A percentile compares a stretch with the other conserved stretches of the same genome.
These are phyloP conservation scores for Phytopythium mirpurense DNA, from an alignment of 352 stramenopile genomes.

Conservation along the genomic window DNA sequence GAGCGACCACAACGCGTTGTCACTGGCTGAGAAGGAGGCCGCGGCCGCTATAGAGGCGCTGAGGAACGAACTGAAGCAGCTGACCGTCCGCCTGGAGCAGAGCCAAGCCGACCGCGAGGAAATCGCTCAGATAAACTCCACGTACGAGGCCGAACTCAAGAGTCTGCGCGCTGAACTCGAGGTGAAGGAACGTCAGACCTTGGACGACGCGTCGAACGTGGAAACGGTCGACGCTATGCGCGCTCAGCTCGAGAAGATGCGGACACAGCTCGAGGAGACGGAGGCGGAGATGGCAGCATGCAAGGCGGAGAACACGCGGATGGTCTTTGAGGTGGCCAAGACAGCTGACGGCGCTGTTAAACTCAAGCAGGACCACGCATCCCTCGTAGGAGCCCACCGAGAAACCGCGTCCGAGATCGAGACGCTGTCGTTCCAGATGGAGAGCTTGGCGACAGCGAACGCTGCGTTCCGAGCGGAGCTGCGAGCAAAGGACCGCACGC, in stretches of 20 bases:
- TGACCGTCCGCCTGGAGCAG: slow-evolving; percentile 7
- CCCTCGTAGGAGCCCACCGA: slow-evolving; percentile 25
- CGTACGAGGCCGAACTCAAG: not conserved
- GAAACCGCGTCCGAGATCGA: slow-evolving; percentile 31
- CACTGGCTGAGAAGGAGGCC: not conserved
- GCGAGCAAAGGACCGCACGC: slow-evolving; percentile 18
- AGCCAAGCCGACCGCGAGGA: slow-evolving; percentile 4
- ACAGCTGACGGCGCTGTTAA: slow-evolving; percentile 52
- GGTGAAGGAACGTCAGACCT: not conserved
- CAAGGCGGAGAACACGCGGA: slow-evolving; percentile 68
- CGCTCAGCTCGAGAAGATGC: slow-evolving; percentile 19
- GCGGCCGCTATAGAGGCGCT: slow-evolving; percentile 3
- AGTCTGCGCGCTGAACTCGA: not conserved
- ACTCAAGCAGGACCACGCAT: slow-evolving; percentile 58
- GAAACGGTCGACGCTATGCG: slow-evolving; percentile 18
- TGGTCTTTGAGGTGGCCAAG: slow-evolving; percentile 75
- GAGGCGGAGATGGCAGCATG: slow-evolving; percentile 48
- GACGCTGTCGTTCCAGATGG: slow-evolving; percentile 19
- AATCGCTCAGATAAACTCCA: not conserved
- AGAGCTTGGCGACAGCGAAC: slow-evolving; percentile 12
- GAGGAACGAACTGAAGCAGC: slow-evolving; percentile 5
- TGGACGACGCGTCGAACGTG: not conserved
- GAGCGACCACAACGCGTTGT: not conserved
- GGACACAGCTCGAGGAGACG: slow-evolving; percentile 20
- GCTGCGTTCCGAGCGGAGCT: slow-evolving; percentile 2